Percentiles rank a stretch among this genome's conserved stretches.
Conservation (phyloP, 495 filamentous ascomycete species). For the Xylaria venustula region DNA sequence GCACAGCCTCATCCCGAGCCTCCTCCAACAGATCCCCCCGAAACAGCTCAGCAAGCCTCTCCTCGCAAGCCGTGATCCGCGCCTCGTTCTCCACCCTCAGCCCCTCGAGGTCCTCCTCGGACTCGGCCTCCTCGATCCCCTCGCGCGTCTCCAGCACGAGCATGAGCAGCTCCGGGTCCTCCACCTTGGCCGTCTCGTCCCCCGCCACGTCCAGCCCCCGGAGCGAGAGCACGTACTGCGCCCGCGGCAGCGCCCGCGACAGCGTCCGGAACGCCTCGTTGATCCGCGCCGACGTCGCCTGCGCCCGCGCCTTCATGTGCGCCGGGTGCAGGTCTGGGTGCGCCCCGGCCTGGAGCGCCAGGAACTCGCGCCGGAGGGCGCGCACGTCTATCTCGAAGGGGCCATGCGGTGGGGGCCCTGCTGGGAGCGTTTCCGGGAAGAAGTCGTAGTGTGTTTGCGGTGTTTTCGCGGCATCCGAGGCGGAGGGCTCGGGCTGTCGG, state of each 20-base stretch:
- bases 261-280: constrained; percentile 90
- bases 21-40: constrained; percentile 59
- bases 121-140: constrained; percentile 71
- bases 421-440: constrained; percentile 80
- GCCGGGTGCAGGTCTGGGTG: constrained; percentile 67
- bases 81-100: constrained; percentile 65
- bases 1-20: constrained; percentile 69
- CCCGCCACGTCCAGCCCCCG: constrained; percentile 74
- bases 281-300: constrained; percentile 71
- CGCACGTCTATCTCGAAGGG: constrained; percentile 70
- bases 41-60: constrained; percentile 62
- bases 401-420: constrained; percentile 73
- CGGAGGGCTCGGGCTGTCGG: no score
- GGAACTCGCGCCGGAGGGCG: constrained; percentile 77
- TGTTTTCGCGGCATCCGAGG: no score
- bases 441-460: constrained; percentile 70
- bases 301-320: constrained; percentile 57
- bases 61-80: constrained; percentile 61
- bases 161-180: constrained; percentile 73
- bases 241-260: constrained; percentile 67
- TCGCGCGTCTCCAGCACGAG: constrained; percentile 86
- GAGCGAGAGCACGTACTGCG: constrained; percentile 76
- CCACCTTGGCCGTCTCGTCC: constrained; percentile 69
- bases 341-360: constrained; percentile 71
- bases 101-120: constrained; percentile 60